Evolutionary conservation across 2,329 filamentous ascomycete species (phyloP).

Genomic region (Fusarium sp.): DNA sequence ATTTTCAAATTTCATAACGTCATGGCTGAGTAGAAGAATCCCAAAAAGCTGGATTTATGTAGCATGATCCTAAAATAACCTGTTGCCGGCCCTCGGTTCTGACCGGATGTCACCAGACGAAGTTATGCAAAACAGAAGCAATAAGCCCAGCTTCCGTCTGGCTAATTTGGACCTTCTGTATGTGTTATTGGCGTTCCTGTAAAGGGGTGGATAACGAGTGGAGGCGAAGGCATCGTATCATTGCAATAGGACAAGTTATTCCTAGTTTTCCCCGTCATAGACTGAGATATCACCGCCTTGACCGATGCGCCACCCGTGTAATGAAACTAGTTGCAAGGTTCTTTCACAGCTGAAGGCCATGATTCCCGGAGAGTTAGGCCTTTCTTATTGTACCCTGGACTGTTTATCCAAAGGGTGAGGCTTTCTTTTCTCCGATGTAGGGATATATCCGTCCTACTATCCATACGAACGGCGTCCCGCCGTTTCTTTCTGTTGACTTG

Average conservation of each 20-base stretch:
- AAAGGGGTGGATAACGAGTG: not conserved
- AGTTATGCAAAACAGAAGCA: not conserved
- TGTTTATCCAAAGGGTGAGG: not conserved
- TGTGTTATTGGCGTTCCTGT: not conserved
- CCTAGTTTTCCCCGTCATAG: not conserved
- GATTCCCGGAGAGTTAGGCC: not conserved
- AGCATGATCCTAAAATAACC: no score
- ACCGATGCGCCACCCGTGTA: not conserved
- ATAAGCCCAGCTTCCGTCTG: not conserved
- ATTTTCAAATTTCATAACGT: no score
- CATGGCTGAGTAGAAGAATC: no score
- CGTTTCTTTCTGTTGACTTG: not conserved
- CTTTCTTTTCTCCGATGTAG: not conserved
- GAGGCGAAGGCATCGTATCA: not conserved
- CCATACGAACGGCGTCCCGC: not conserved
- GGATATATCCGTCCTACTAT: constrained; percentile 33
- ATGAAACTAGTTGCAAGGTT: not conserved
- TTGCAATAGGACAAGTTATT: not conserved
- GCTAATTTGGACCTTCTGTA: not conserved
- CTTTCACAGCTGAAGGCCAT: constrained; percentile 8
- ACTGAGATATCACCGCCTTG: not conserved
- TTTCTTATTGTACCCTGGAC: not conserved
- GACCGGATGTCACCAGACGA: not conserved
- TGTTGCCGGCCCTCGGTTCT: no score
- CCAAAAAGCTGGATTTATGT: not conserved